These are phyloP conservation scores for Gryganskiella cystojenkinii DNA, from an alignment of 192 early-diverging fungal genomes.

Conservation along the genomic window DNA sequence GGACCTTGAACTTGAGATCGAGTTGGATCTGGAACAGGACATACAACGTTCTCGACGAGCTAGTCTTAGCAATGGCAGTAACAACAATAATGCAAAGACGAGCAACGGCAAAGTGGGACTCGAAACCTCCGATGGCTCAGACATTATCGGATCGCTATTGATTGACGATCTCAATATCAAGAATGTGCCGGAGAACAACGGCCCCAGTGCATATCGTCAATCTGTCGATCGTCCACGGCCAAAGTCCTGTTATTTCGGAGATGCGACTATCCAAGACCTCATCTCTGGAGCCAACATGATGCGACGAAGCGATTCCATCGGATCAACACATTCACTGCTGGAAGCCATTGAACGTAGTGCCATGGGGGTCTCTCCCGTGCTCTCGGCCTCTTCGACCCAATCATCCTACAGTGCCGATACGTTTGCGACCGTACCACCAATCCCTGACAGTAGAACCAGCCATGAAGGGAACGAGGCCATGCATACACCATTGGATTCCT, in stretches of 20 bases:
- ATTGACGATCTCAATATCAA: conserved; percentile 35
- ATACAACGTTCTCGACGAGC: no score
- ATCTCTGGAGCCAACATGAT: not conserved
- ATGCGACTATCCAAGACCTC: conserved; percentile 10
- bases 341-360: conserved; percentile 2
- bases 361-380: not conserved
- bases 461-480: not conserved
- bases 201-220: not conserved
- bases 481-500: no score
- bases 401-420: conserved; percentile 9
- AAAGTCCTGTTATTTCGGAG: conserved; percentile 26
- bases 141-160: conserved; percentile 5
- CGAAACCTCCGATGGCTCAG: not conserved
- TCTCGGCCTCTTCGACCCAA: conserved; percentile 3
- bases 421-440: not conserved
- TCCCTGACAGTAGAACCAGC: not conserved
- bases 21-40: conserved; percentile 10
- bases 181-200: conserved; percentile 9
- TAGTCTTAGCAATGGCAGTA: not conserved
- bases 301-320: not conserved
- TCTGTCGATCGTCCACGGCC: conserved; percentile 8
- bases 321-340: conserved; percentile 6
- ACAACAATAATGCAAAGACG: not conserved
- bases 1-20: conserved; percentile 29
- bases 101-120: not conserved